Conservation (phyloP, 2,329 filamentous ascomycete species). For the Fusarium sublunatum region DNA sequence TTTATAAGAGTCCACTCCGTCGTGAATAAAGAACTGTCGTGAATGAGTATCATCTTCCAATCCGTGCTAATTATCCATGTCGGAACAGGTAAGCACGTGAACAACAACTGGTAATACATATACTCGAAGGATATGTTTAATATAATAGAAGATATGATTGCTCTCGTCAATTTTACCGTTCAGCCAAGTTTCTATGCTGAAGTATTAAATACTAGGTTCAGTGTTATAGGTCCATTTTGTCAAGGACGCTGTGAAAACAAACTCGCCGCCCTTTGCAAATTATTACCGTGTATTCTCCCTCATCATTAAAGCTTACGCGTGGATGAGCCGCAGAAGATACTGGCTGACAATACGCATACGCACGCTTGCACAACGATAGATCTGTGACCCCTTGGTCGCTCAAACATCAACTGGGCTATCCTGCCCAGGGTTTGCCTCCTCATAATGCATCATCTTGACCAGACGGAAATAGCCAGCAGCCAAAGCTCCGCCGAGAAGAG, state of each 20-base stretch:
- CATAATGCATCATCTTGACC: conserved; percentile 60
- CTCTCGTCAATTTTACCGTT: background rate
- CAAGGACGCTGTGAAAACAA: background rate
- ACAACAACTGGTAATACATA: no score
- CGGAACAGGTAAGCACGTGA: no score
- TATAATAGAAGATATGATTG: no score
- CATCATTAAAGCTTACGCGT: background rate
- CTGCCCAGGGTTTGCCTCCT: conserved; percentile 58
- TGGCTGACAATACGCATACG: background rate
- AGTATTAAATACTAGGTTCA: background rate
- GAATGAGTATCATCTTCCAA: no score
- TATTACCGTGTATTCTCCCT: background rate
- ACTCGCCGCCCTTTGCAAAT: background rate
- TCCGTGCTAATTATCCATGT: no score
- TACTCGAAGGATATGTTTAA: no score
- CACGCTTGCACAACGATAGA: background rate
- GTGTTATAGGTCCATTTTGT: background rate
- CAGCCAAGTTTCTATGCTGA: background rate
- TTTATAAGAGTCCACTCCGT: no score
- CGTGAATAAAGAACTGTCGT: no score
- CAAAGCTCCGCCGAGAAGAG: conserved; percentile 58
- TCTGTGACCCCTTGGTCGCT: no score
- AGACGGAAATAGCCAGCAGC: conserved; percentile 60
- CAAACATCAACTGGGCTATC: conserved; percentile 27
- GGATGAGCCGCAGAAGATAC: background rate